Percentiles rank a stretch among this genome's conserved stretches.
phyloP scores from a whole-genome alignment of 1,284 basidiomycete genomes.

The Fistulinella cinereoalba region DNA sequence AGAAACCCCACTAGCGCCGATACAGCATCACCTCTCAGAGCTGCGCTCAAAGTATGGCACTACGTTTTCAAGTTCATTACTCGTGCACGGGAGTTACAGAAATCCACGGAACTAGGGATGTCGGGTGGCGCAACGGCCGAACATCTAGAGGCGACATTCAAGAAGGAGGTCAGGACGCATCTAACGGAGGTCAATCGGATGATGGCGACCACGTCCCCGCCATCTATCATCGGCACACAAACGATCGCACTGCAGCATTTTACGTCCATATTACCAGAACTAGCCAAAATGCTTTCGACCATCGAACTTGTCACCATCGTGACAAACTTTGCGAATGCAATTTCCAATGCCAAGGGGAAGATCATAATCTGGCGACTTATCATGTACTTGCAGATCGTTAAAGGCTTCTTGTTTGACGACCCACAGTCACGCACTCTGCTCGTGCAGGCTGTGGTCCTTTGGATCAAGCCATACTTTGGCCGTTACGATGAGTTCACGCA shows the following conservation, averaged over 20 bases:
- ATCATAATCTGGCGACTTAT: slow-evolving; percentile 92
- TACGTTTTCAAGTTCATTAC: slow-evolving; percentile 95
- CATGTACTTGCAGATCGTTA: slow-evolving; percentile 89
- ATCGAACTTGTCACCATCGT: slow-evolving; percentile 84
- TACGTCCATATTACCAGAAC: slow-evolving; percentile 86
- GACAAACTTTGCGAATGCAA: slow-evolving; percentile 84
- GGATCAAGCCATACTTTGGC: slow-evolving; percentile 97
- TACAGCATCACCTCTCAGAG: slow-evolving; percentile 74
- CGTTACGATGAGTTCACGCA: slow-evolving; percentile 79
- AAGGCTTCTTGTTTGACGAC: slow-evolving; percentile 85
- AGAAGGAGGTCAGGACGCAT: slow-evolving; percentile 75
- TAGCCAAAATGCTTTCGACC: slow-evolving; percentile 75
- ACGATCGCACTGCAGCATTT: slow-evolving; percentile 94
- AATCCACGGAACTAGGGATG: slow-evolving; percentile 73
- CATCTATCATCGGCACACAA: slow-evolving; percentile 92
- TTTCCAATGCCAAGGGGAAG: slow-evolving; percentile 79
- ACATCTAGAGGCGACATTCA: slow-evolving; percentile 84
- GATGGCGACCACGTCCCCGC: slow-evolving; percentile 80
- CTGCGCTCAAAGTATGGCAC: slow-evolving; percentile 95
- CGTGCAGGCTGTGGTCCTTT: slow-evolving; percentile 85
- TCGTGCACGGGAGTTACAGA: slow-evolving; percentile 84
- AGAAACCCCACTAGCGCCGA: slow-evolving; percentile 72
- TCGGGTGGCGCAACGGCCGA: slow-evolving; percentile 79
- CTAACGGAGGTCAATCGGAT: slow-evolving; percentile 82
- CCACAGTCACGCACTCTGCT: slow-evolving; percentile 76